Conservation (phyloP, 2,329 filamentous ascomycete species). For the Aureobasidium pullulans region DNA sequence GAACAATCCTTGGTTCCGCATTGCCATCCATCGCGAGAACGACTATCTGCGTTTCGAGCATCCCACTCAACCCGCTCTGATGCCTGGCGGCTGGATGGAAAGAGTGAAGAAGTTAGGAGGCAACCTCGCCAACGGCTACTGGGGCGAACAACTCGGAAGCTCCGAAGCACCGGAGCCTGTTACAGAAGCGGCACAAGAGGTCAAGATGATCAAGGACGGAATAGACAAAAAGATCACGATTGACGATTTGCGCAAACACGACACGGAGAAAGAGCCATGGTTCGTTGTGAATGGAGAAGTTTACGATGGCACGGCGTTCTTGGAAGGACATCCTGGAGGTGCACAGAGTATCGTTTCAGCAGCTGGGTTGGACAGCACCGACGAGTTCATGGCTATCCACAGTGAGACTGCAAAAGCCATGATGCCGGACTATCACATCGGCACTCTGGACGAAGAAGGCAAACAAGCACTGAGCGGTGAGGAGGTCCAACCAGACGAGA, state of each 20-base stretch:
- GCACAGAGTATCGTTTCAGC: conserved; percentile 75
- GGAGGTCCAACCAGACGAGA: conserved; percentile 34
- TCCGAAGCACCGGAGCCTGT: conserved; percentile 36
- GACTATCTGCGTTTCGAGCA: conserved; percentile 71
- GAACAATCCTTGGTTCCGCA: conserved; percentile 92
- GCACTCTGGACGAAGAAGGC: conserved; percentile 59
- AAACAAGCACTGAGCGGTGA: conserved; percentile 44
- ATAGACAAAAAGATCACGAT: conserved; percentile 58
- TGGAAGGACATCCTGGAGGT: conserved; percentile 78
- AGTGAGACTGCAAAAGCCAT: conserved; percentile 86
- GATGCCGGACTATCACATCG: conserved; percentile 82
- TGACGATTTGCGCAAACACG: conserved; percentile 64
- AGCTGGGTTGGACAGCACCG: conserved; percentile 73
- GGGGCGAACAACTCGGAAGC: conserved; percentile 65
- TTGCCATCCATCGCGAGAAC: conserved; percentile 64
- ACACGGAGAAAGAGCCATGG: conserved; percentile 62
- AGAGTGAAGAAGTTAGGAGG: conserved; percentile 75
- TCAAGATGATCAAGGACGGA: conserved; percentile 68
- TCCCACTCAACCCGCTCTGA: conserved; percentile 71
- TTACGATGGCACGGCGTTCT: conserved; percentile 74
- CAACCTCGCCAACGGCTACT: conserved; percentile 71
- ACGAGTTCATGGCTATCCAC: conserved; percentile 89
- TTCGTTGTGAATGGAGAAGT: conserved; percentile 85
- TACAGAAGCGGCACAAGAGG: conserved; percentile 52
- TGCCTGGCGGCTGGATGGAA: conserved; percentile 88